Percentiles rank a stretch among this genome's conserved stretches.
phyloP scores from a whole-genome alignment of 805 yeast genomes.

The Ogataea pignaliae region DNA sequence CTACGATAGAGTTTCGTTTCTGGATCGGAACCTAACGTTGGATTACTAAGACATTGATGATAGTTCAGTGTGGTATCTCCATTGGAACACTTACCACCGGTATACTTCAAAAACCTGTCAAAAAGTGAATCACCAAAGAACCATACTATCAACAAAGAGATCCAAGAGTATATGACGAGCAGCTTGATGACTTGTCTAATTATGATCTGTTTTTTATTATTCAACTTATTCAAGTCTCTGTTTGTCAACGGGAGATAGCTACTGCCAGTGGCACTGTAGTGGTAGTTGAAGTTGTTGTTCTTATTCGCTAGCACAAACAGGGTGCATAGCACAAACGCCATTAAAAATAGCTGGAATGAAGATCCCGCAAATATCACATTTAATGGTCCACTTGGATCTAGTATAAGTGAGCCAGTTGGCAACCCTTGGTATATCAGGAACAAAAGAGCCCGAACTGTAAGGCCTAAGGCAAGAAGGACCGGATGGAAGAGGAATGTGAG shows the following conservation, averaged over 20 bases:
- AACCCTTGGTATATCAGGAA: no score
- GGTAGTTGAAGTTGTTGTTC: constrained; percentile 1
- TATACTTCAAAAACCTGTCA: constrained; percentile 28
- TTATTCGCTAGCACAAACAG: constrained; percentile 6
- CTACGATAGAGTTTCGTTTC: no score
- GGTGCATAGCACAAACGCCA: constrained; percentile 8
- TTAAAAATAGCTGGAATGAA: constrained; percentile 24
- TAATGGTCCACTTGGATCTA: constrained; percentile 21
- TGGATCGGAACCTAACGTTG: no score
- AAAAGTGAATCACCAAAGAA: constrained; percentile 31
- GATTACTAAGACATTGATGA: constrained; percentile 16
- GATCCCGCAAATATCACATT: constrained; percentile 27
- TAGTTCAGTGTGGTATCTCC: constrained; percentile 14
- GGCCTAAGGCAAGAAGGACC: no score
- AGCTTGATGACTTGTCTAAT: constrained; percentile 18
- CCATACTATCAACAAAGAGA: constrained; percentile 26
- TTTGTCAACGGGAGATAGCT: constrained; percentile 13
- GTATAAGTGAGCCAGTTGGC: constrained; percentile 6
- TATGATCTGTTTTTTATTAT: constrained; percentile 2
- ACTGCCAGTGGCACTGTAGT: not conserved
- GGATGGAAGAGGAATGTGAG: no score
- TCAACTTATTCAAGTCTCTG: constrained; percentile 4
- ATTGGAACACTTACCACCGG: constrained; percentile 37
- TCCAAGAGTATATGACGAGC: constrained; percentile 15
- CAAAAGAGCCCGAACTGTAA: no score